Evolutionary conservation across 768 basidiomycete species (phyloP).

Genomic region (Lactifluus subvellereus): DNA sequence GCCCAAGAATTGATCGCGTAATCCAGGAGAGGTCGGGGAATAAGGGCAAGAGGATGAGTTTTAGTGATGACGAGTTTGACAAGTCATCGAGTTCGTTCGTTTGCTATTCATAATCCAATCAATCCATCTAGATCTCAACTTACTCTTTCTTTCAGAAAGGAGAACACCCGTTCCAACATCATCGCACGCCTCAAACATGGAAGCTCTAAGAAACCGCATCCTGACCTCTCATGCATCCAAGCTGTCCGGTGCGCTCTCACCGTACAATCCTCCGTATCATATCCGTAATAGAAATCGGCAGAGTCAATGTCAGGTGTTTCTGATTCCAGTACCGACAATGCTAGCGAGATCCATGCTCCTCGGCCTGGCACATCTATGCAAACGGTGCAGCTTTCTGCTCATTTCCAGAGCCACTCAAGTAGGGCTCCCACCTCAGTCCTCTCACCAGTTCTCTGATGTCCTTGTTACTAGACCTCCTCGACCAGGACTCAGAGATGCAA

Average conservation of each 20-base stretch:
- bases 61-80: slow-evolving; percentile 23
- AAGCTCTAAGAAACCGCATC: slow-evolving; percentile 19
- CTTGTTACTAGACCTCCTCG: slow-evolving; percentile 21
- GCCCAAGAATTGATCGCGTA: slow-evolving; percentile 21
- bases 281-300: not conserved
- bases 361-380: slow-evolving; percentile 12
- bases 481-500: slow-evolving; percentile 25
- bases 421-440: not conserved
- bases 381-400: slow-evolving; percentile 21
- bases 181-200: slow-evolving; percentile 19
- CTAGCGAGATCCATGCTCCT: slow-evolving; percentile 10
- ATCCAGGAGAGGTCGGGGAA: slow-evolving; percentile 21
- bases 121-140: not conserved
- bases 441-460: not conserved
- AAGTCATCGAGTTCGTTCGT: slow-evolving; percentile 17
- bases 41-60: slow-evolving; percentile 22
- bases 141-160: not conserved
- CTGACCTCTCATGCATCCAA: slow-evolving; percentile 1
- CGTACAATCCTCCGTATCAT: not conserved
- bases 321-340: slow-evolving; percentile 15
- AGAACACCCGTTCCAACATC: slow-evolving; percentile 6
- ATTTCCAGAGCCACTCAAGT: slow-evolving; percentile 23
- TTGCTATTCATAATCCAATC: not conserved
- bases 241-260: slow-evolving; percentile 6
- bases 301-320: slow-evolving; percentile 17